Base-by-base conservation (phyloP, 2,329 filamentous ascomycete genomes). In the Botryosphaeria dothidea region DNA sequence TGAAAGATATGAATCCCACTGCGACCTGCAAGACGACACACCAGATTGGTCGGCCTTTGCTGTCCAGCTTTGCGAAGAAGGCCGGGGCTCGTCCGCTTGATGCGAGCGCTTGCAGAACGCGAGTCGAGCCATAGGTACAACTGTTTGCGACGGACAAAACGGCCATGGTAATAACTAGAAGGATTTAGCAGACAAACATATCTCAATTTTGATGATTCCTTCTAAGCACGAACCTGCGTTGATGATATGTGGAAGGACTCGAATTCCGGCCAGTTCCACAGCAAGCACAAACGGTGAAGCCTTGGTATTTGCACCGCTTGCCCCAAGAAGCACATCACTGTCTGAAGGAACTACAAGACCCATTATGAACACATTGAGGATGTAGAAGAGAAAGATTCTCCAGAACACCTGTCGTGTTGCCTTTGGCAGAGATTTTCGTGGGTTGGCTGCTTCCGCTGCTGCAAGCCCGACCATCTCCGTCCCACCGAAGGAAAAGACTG, bases 71-170 rank as follows among this genome's bases (percentile, higher is more conserved):
- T 36, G 81, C 79, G 7, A 88, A 77, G 69, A 84, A 77, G 65
- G 78, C 78, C 11, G 86, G 86, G 0, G 82, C 85, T 67, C 80
- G 78, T 25, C 77, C 75, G 75, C 93, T 92, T 74, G 96, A 92
- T 23, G 92, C 92, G 2, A 97, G 85, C 3, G 93, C 92, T 19
- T 92, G 92, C 4, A 97, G 85, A 3, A 92, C 96, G 71, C 93
- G 88, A 0, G 92, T 95, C 27, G 91, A 92, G 29, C 92, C 93
- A 71, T 96, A 97, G 64, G 97, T 89, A 66, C 92, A 88, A 15
- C 91, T 93, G 78, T 96, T 96, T 57, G 92, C 92, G 64, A 96
- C 93, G 0, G 91, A 93, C 19, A 96, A 80, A 21, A 96, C 92
- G 15, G 92, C 90, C 68, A 95, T 87, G 69, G 97, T 86, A 73